Conservation (phyloP, 2,329 filamentous ascomycete species). For the Cladosporium oxysporum region DNA sequence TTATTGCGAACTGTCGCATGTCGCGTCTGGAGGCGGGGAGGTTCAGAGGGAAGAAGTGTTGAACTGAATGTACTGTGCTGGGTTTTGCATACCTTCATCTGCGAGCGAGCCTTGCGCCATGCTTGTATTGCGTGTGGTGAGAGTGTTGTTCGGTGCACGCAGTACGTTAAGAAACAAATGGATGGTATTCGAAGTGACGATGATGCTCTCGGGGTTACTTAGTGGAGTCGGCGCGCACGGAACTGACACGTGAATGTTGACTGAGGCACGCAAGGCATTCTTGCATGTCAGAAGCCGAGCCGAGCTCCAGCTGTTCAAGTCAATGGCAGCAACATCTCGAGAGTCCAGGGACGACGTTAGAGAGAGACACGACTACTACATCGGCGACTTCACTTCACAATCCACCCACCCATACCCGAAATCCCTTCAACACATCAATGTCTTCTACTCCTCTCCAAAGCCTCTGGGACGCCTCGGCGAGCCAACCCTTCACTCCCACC, state of each 20-base stretch:
- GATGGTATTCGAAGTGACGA: background rate
- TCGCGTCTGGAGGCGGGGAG: background rate
- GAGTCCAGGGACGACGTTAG: background rate
- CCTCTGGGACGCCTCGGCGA: conserved; percentile 90
- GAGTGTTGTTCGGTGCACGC: background rate
- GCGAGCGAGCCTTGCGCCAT: conserved; percentile 15
- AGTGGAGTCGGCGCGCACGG: conserved; percentile 12
- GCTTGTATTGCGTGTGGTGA: background rate
- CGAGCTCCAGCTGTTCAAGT: conserved; percentile 15
- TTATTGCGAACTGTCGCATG: background rate
- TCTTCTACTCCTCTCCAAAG: conserved; percentile 77
- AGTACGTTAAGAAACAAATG: no score
- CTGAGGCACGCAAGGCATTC: background rate
- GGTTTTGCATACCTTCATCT: conserved; percentile 4
- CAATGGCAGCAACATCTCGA: conserved; percentile 13
- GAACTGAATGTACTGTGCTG: background rate
- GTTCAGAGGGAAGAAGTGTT: background rate
- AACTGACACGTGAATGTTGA: conserved; percentile 10
- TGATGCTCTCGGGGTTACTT: conserved; percentile 9
- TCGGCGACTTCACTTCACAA: background rate
- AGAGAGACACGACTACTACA: background rate
- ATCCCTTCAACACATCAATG: conserved; percentile 52
- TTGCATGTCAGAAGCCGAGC: conserved; percentile 13
- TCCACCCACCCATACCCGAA: background rate
- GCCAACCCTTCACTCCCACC: conserved; percentile 78